A percentile compares a stretch with the other conserved stretches of the same genome.
phyloP scores from a whole-genome alignment of 352 stramenopile genomes.

The Pythium guiyangense region DNA sequence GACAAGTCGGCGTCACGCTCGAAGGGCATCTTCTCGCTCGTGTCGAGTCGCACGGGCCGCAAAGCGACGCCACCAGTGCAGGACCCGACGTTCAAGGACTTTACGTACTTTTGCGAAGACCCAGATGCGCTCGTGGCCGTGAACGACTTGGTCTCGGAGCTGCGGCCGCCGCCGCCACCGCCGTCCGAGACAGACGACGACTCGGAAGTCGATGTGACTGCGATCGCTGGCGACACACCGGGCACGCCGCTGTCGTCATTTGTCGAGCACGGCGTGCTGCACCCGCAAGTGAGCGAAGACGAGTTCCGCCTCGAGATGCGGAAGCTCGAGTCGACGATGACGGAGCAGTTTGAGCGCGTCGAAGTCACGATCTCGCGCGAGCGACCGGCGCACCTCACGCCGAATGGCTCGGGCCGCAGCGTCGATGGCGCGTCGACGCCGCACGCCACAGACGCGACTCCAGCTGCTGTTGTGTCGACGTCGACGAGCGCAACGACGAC shows the following conservation, averaged over 20 bases:
- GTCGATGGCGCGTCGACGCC: constrained; percentile 20
- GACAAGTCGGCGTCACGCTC: constrained; percentile 70
- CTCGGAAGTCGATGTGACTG: constrained; percentile 16
- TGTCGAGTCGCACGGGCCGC: constrained; percentile 56
- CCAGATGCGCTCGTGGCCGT: constrained; percentile 82
- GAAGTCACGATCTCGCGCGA: constrained; percentile 80
- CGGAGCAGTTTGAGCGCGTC: constrained; percentile 68
- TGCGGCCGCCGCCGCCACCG: constrained; percentile 48
- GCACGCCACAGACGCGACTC: neutral
- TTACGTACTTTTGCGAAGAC: constrained; percentile 89
- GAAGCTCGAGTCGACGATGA: constrained; percentile 62
- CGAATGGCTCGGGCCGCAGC: constrained; percentile 21
- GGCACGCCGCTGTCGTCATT: constrained; percentile 83
- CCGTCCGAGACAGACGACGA: constrained; percentile 30
- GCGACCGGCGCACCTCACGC: constrained; percentile 36
- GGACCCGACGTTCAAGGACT: constrained; percentile 88
- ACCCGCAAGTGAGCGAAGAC: constrained; percentile 30
- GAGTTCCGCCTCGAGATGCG: constrained; percentile 63
- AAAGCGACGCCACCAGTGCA: constrained; percentile 77
- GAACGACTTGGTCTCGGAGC: constrained; percentile 71
- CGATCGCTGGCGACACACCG: constrained; percentile 17
- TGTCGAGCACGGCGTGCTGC: constrained; percentile 68
- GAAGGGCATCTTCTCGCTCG: constrained; percentile 81
- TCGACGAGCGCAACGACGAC: constrained; percentile 7
- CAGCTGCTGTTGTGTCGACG: constrained; percentile 2